A percentile compares a stretch with the other conserved stretches of the same genome.
These are phyloP conservation scores for Podaxis mareebaensis DNA, from an alignment of 768 basidiomycete genomes.

Conservation along the genomic window DNA sequence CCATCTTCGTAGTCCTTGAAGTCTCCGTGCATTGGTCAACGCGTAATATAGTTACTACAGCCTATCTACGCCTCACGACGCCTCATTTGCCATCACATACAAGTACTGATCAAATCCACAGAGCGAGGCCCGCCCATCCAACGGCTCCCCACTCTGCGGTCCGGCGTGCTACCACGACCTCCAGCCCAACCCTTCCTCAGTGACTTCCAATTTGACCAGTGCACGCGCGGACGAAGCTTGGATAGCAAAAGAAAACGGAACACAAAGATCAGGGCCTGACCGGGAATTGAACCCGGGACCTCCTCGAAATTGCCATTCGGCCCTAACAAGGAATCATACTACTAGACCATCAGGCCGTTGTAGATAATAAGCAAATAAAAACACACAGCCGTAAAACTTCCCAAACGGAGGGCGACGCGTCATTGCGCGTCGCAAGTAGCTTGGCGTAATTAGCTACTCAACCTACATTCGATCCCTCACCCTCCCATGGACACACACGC, in stretches of 20 bases:
- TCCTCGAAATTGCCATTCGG: constrained; percentile 51
- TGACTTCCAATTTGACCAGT: not conserved
- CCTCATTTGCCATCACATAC: no score
- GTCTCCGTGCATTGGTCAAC: no score
- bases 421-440: constrained; percentile 37
- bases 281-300: constrained; percentile 90
- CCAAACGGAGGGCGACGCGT: constrained; percentile 28
- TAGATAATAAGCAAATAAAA: not conserved
- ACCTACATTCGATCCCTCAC: constrained; percentile 20
- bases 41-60: no score
- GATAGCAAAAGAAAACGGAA: not conserved
- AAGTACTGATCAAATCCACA: no score
- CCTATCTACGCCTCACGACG: no score
- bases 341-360: constrained; percentile 53
- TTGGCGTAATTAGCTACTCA: constrained; percentile 11
- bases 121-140: no score
- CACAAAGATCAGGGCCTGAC: constrained; percentile 51
- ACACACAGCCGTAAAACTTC: not conserved
- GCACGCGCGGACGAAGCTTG: not conserved
- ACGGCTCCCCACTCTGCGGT: no score
- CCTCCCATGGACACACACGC: constrained; percentile 42
- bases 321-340: constrained; percentile 67
- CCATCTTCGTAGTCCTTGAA: no score
- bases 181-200: not conserved
- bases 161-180: no score